Evolutionary conservation across 768 basidiomycete genomes (phyloP).

Genomic region (Boletus rubescentipes): DNA sequence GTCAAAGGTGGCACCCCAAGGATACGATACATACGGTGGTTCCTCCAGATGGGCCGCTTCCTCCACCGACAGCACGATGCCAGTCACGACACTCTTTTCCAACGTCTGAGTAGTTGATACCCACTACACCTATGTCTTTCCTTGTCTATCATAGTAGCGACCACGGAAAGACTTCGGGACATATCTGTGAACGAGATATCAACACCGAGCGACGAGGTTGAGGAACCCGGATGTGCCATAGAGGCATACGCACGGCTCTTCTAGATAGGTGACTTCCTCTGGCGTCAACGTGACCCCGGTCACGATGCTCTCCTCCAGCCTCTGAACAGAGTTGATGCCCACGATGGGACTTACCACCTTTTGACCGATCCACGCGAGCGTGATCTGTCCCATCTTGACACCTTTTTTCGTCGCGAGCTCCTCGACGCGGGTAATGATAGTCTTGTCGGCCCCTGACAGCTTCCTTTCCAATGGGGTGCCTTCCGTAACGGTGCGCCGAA

Average conservation of each 20-base stretch:
- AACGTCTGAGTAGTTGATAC: too few relatives aligned
- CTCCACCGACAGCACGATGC: constrained; percentile 26
- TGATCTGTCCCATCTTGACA: constrained; percentile 45
- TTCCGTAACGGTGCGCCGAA: too few relatives aligned
- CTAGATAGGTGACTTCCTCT: constrained; percentile 33
- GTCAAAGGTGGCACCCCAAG: background rate
- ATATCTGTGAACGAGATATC: constrained; percentile 13
- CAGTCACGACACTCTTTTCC: constrained; percentile 27
- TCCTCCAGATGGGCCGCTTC: constrained; percentile 31
- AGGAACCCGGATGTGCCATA: too few relatives aligned
- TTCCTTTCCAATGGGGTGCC: too few relatives aligned
- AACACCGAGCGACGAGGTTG: background rate
- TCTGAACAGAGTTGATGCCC: constrained; percentile 35
- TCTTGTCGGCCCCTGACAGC: too few relatives aligned
- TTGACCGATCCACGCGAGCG: constrained; percentile 40
- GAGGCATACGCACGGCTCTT: constrained; percentile 24
- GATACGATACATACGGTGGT: constrained; percentile 22
- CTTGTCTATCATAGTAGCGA: constrained; percentile 9
- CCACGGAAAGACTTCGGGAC: constrained; percentile 19
- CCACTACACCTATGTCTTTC: background rate
- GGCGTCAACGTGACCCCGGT: constrained; percentile 22
- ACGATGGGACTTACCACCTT: constrained; percentile 48
- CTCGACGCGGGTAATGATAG: too few relatives aligned
- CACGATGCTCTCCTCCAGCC: constrained; percentile 32
- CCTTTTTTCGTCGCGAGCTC: constrained; percentile 31